These are phyloP conservation scores for Microbotryum scabiosae DNA, from an alignment of 1,284 basidiomycete species.

Conservation along the genomic window DNA sequence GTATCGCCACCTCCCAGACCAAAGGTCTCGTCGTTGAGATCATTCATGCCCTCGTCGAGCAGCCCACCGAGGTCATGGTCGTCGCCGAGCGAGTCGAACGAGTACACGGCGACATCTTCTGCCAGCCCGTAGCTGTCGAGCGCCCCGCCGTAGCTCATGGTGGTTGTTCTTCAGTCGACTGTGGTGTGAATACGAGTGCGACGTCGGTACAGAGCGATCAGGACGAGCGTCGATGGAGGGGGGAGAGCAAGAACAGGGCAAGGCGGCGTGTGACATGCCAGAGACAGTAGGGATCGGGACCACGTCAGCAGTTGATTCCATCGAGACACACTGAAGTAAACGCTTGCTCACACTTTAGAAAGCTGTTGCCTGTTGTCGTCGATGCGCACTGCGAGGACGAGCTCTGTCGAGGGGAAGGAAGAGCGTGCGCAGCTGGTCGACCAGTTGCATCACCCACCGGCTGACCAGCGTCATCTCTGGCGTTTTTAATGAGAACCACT, in stretches of 20 bases:
- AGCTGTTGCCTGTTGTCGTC: no score
- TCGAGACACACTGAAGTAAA: no score
- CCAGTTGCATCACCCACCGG: no score
- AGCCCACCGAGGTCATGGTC: conserved; percentile 83
- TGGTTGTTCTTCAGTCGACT: neutral
- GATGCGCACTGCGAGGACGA: no score
- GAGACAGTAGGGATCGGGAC: no score
- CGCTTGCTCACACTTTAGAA: no score
- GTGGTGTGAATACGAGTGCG: neutral
- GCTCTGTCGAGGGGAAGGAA: no score
- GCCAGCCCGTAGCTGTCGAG: conserved; percentile 35
- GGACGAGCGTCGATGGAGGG: neutral
- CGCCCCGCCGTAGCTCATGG: neutral
- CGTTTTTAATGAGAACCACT: no score
- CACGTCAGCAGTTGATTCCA: no score
- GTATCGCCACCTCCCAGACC: conserved; percentile 47
- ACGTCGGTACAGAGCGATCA: neutral
- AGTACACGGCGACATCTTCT: conserved; percentile 58
- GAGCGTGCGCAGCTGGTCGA: no score
- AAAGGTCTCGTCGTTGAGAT: conserved; percentile 93
- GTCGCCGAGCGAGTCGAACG: conserved; percentile 49
- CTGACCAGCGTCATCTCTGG: no score
- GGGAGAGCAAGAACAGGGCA: neutral
- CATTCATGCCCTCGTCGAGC: conserved; percentile 79
- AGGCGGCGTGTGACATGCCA: neutral